A percentile compares a stretch with the other conserved stretches of the same genome.
Conservation (phyloP, 768 basidiomycete genomes). For the Nevesoporus exiguus region DNA sequence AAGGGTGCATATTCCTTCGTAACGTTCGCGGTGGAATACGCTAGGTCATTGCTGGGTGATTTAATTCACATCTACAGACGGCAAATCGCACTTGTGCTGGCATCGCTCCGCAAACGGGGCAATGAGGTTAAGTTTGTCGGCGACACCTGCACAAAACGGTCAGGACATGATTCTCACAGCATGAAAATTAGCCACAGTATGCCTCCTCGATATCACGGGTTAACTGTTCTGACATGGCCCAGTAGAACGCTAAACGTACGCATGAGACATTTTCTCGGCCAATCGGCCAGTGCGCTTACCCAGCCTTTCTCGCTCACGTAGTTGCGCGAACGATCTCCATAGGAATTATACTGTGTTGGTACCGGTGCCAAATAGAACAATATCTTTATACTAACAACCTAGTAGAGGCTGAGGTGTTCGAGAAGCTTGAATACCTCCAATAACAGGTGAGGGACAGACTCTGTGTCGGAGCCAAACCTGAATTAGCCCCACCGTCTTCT, state of each 20-base stretch:
- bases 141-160: slow-evolving; percentile 36
- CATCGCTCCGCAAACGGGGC: slow-evolving; percentile 53
- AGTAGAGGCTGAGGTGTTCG: slow-evolving; percentile 49
- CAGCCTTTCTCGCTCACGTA: slow-evolving; percentile 48
- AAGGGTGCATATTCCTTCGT: slow-evolving; percentile 49
- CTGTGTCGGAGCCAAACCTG: background rate
- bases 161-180: background rate
- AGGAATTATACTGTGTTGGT: slow-evolving; percentile 28
- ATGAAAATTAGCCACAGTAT: slow-evolving; percentile 25
- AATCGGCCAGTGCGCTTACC: slow-evolving; percentile 21
- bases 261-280: background rate
- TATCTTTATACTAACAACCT: slow-evolving; percentile 40
- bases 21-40: slow-evolving; percentile 50
- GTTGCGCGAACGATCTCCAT: slow-evolving; percentile 57
- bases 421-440: slow-evolving; percentile 55
- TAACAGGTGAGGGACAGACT: slow-evolving; percentile 21
- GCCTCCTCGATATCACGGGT: slow-evolving; percentile 48
- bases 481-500: slow-evolving; percentile 27
- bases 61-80: no score
- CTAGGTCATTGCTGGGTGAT: slow-evolving; percentile 24
- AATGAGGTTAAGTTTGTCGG: slow-evolving; percentile 47
- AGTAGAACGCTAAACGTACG: slow-evolving; percentile 35
- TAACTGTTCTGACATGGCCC: slow-evolving; percentile 57
- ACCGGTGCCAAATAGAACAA: background rate
- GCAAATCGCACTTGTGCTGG: slow-evolving; percentile 38